These are phyloP conservation scores for Erythrophleum ivorense DNA, from an alignment of 331 rosid species.

Conservation along the genomic window DNA sequence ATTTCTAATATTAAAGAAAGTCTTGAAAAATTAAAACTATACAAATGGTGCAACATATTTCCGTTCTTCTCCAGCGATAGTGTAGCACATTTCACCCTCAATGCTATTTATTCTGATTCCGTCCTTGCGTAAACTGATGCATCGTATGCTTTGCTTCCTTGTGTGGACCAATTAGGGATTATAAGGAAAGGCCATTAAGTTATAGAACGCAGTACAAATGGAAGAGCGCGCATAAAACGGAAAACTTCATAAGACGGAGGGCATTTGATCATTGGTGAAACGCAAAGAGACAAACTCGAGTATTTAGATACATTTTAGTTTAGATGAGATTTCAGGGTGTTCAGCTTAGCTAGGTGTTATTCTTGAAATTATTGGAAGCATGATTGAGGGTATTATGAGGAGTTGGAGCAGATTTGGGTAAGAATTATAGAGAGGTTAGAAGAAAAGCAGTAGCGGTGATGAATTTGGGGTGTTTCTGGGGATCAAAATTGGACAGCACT, in stretches of 20 bases:
- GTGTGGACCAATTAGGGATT: neutral
- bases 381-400: neutral
- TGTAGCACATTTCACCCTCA: too few relatives aligned
- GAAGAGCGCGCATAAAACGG: neutral
- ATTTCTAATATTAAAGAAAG: too few relatives aligned
- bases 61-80: too few relatives aligned
- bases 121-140: too few relatives aligned
- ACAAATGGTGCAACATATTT: too few relatives aligned
- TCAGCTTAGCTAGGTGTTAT: neutral
- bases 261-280: neutral
- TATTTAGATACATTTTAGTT: neutral
- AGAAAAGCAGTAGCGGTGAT: neutral
- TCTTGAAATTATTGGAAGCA: neutral
- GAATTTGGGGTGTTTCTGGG: neutral
- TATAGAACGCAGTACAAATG: too few relatives aligned
- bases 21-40: too few relatives aligned
- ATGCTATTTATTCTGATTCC: too few relatives aligned
- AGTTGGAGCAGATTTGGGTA: neutral
- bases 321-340: neutral
- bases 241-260: neutral
- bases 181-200: neutral
- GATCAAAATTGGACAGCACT: constrained; percentile 10
- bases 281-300: too few relatives aligned
- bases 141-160: neutral
- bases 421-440: neutral